Conservation (phyloP, 352 stramenopile genomes). For the Blastocystis sp. region DNA sequence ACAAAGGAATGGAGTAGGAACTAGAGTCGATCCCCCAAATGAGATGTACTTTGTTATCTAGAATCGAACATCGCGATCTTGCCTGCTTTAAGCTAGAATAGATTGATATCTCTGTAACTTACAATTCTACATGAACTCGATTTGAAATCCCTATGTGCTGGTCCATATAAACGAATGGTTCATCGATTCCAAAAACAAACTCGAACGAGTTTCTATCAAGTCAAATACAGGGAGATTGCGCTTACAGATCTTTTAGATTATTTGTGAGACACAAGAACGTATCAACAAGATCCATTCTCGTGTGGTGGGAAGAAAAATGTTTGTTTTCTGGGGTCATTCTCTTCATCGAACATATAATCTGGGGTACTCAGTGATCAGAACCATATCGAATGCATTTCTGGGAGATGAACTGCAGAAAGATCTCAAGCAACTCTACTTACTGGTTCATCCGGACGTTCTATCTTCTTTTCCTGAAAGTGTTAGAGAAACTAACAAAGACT, state of each 20-base stretch:
- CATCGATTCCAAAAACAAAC: conserved; percentile 23
- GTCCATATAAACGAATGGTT: not conserved
- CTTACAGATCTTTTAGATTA: not conserved
- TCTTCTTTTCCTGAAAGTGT: conserved; percentile 33
- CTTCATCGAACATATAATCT: not conserved
- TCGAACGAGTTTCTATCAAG: not conserved
- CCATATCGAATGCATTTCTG: not conserved
- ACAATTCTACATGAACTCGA: not conserved
- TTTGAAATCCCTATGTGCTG: conserved; percentile 16
- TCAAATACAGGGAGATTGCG: not conserved
- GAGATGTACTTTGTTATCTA: not conserved
- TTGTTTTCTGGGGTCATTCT: not conserved
- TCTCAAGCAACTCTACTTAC: conserved; percentile 11
- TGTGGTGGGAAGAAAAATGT: not conserved
- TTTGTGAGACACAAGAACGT: not conserved
- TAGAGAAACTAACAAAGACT: conserved; percentile 16
- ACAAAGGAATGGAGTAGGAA: not conserved
- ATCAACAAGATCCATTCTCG: not conserved
- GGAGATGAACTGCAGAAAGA: conserved; percentile 41
- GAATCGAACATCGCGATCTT: not conserved
- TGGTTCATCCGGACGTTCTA: conserved; percentile 52
- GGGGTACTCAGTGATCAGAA: not conserved
- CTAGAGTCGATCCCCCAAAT: no score
- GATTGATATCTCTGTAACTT: not conserved
- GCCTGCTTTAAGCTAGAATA: not conserved